Base-by-base conservation (phyloP, 495 filamentous ascomycete genomes). In the Physcia stellaris region DNA sequence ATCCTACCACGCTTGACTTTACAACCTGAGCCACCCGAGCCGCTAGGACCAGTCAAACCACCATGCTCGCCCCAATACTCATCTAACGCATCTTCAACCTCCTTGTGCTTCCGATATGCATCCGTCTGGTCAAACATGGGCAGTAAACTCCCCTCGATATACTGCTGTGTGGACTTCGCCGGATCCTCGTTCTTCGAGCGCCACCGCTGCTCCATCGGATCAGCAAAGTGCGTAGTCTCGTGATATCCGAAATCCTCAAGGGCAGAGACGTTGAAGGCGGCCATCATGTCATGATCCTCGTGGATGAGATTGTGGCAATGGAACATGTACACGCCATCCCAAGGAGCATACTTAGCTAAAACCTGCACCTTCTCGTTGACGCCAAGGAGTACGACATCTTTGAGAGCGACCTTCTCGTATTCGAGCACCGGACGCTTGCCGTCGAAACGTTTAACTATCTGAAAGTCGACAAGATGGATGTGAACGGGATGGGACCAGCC, bases 281-380 rank as follows among this genome's bases (percentile, higher is more conserved):
- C 69, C 71, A 74, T 73, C 72, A 74, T 74, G 40, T 70, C 70
- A 48, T 74, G 59, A 43, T 73, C 72, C 43, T 74, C 72, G 44
- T 74, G 72, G 34, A 74, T 59, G 19, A 72, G 50, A 40, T 74
- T 74, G 48, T 75, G 71, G 56, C 66, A 70, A 38, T 60, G 61
- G 48, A 61, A 61, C 57, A 59, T 71, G 52, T 73, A 73, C 10
- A 71, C 51, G 4, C 70, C 70, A 9, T 66, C 60, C 61, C 65
- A 71, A 0, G 70, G 70, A 0, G 59, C 62, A 39, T 66, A 73
- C 26, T 63, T 58, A 0, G 67, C 68, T 29, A 64, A 50, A 1
- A 73, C 61, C 9, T 28, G 26, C 26, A 28, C 26, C 26, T 13
- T 7, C 13, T 28, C 26, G 26, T 28, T 28, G 13, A 7, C 13